phyloP scores from a whole-genome alignment of 1,139 yeast genomes.

The Hanseniaspora uvarum region DNA sequence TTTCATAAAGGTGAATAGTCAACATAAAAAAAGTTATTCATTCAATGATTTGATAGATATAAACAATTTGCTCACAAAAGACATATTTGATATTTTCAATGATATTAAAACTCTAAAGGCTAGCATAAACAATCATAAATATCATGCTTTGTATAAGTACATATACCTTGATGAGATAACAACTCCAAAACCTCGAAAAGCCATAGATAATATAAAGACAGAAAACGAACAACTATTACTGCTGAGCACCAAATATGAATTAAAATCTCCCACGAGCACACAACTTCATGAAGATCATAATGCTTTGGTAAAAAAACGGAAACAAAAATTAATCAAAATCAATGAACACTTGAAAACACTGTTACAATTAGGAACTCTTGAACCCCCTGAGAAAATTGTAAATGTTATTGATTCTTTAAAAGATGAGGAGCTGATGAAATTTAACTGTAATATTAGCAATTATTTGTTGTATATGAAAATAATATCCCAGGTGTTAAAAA shows the following conservation, averaged over 20 bases:
- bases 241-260: background rate
- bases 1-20: background rate
- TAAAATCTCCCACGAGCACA: background rate
- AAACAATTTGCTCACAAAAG: background rate
- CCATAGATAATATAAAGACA: background rate
- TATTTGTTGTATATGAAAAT: conserved; percentile 3
- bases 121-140: background rate
- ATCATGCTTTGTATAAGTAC: background rate
- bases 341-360: background rate
- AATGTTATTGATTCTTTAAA: background rate
- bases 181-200: background rate
- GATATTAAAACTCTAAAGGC: background rate
- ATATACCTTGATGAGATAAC: background rate
- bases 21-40: background rate
- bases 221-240: background rate
- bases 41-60: background rate
- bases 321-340: background rate
- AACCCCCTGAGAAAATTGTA: background rate
- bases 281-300: background rate
- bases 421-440: background rate
- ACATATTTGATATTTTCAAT: background rate
- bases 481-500: conserved; percentile 3
- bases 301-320: background rate
- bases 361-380: background rate
- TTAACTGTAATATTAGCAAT: conserved; percentile 1